Evolutionary conservation across 352 stramenopile genomes (phyloP), one percentile per base, ranked within the genome.

Genomic region (Pythium sp.): DNA sequence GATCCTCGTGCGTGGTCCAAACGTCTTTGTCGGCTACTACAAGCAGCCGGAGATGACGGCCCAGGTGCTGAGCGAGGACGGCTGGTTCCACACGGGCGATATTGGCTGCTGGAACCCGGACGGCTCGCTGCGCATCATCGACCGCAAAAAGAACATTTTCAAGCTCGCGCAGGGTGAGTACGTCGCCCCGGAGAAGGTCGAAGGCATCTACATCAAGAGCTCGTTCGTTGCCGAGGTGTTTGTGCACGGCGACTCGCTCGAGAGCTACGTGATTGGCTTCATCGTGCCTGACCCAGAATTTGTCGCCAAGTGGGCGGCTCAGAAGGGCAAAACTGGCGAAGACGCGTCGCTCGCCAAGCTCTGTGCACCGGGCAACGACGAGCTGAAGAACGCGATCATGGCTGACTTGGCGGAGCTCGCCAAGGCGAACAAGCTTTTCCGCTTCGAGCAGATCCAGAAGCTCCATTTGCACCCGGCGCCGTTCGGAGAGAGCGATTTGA

Each of bases 1-100:
- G 41, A 94, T 95, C 68, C 79, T 98, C 20, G 89, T 96, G 59
- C 84, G 82, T 34, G 92, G 94, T 26, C 72, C 75, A 18, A 95
- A 91, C 63, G 74, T 98, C 7, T 94, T 96, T 61, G 71, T 78
- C 56, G 96, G 96, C 1, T 99, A 99, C 81, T 98, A 98, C 84
- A 98, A 98, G 65, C 91, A 99, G 68, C 77, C 83, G 0, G 89
- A 97, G 69, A 91, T 94, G 34, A 99, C 96, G 0, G 76, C 76
- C 8, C 90, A 98, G 69, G 88, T 84, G 2, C 84, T 99, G 24
- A 91, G 98, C 62, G 79, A 75, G 8, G 92, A 94, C n/a, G 96
- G 96, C 18, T 99, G 92, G 89, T 97, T 99, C 65, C 92, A 98
- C 76, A 99, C 97, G 3, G 97, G 97, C 24, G 97, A 99, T 79